A percentile compares a stretch with the other conserved stretches of the same genome.
Evolutionary conservation across 148 eudicot species (phyloP).

Genomic region (Suaeda aralocaspica): DNA sequence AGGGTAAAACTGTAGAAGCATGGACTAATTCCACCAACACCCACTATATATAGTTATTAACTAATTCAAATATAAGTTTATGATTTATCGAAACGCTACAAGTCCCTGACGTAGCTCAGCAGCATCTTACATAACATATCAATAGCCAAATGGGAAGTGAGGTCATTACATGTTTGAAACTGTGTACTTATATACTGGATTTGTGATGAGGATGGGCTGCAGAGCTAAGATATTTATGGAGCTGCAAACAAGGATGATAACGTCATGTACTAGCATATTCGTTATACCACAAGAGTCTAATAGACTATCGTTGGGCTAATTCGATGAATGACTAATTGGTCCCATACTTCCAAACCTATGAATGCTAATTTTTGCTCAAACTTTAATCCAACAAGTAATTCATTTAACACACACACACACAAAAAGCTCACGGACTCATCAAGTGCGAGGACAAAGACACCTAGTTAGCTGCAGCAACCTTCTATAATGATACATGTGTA

Average conservation of each 20-base stretch:
- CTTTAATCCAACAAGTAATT: not conserved
- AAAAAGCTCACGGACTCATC: not conserved
- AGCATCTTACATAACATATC: not conserved
- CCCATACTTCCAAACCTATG: not conserved
- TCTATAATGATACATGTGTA: not conserved
- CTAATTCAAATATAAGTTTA: no score
- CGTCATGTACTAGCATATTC: constrained; percentile 11
- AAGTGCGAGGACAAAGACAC: not conserved
- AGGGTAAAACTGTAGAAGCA: no score
- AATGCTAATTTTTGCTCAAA: not conserved
- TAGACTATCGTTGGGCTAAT: not conserved
- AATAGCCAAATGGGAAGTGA: not conserved
- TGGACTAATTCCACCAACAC: no score
- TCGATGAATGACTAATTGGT: not conserved
- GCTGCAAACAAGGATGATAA: constrained; percentile 54
- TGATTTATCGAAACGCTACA: no score
- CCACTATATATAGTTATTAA: no score
- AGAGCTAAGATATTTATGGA: constrained; percentile 66
- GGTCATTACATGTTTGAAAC: not conserved
- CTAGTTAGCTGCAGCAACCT: not conserved
- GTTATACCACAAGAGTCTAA: not conserved
- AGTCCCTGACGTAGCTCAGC: not conserved
- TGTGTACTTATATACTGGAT: constrained; percentile 88
- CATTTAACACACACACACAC: not conserved
- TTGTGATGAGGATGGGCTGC: constrained; percentile 76